phyloP scores from a whole-genome alignment of 2,329 filamentous ascomycete species.

The Penicillium polonicum region DNA sequence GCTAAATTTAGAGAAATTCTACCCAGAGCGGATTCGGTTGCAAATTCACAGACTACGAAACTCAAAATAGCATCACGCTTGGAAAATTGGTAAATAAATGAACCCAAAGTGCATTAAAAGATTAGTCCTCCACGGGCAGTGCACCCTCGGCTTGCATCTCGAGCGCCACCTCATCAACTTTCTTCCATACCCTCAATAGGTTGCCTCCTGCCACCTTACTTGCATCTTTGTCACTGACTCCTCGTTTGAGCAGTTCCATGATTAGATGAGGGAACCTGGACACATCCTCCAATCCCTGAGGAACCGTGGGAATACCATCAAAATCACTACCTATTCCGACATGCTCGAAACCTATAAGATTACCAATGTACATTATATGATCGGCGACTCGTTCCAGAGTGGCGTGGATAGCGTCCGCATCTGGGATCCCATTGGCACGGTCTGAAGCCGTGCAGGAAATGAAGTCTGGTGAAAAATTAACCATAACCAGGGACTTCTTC shows the following conservation, averaged over 20 bases:
- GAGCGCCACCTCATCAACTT: slow-evolving; percentile 70
- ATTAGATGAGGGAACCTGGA: slow-evolving; percentile 78
- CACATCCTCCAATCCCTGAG: slow-evolving; percentile 78
- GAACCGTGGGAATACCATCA: slow-evolving; percentile 64
- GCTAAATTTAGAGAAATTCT: not conserved
- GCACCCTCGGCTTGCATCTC: slow-evolving; percentile 61
- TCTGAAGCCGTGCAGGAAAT: slow-evolving; percentile 68
- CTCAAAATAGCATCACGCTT: not conserved
- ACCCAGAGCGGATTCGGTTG: not conserved
- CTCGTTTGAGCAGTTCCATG: slow-evolving; percentile 68
- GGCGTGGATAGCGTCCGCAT: slow-evolving; percentile 64
- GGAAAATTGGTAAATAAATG: not conserved
- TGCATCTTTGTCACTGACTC: slow-evolving; percentile 71
- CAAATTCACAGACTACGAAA: not conserved
- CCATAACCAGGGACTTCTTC: slow-evolving; percentile 77
- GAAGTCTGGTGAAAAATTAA: slow-evolving; percentile 83
- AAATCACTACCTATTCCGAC: slow-evolving; percentile 90
- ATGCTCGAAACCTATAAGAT: slow-evolving; percentile 79
- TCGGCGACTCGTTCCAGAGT: slow-evolving; percentile 75
- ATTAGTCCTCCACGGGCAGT: slow-evolving; percentile 45
- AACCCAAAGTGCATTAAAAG: slow-evolving; percentile 4
- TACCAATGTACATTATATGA: slow-evolving; percentile 80
- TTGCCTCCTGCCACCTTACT: slow-evolving; percentile 77
- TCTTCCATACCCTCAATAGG: slow-evolving; percentile 77
- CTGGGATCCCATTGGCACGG: slow-evolving; percentile 64